Evolutionary conservation across 768 basidiomycete genomes (phyloP), one percentile per base, ranked within the genome.

Genomic region (Coprinopsis cinerea): DNA sequence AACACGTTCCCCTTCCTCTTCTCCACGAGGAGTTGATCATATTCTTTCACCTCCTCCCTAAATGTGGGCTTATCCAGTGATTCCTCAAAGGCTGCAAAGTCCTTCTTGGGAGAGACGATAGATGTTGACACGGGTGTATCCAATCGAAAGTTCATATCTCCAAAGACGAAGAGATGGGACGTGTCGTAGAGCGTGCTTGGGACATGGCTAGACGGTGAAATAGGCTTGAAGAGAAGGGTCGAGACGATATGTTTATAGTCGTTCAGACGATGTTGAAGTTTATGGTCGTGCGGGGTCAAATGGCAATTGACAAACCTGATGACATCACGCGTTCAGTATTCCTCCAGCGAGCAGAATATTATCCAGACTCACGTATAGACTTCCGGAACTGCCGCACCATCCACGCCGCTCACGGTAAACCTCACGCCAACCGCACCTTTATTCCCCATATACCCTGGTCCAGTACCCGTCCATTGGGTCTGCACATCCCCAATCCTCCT

Each of bases 401-500:
- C n/a, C n/a, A n/a, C 73, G n/a, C 73, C 20, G 1, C 20, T 66
- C 18, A 93, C 73, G 43, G 85, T 80, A 64, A 98, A 85, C 34
- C 94, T 77, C 35, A 92, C 74, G 13, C 88, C 93, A 2, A 96
- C 92, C 0, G 91, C 94, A 23, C 92, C 92, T 67, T 98, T 98
- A 70, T 99, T 96, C 4, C 89, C 91, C 88, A 96, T 88, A 56
- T 78, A 83, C 14, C 64, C 76, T 27, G 80, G 83, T 4, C 85
- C 85, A 52, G 72, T 76, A 5, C 88, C 85, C 0, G 83, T 88
- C 82, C 88, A 85, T 49, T 78, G 70, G 41, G 86, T 85, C 59
- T 90, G 74, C 28, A 88, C 79, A 57, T 88, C 78, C 52, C 71
- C 67, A 18, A 86, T 70, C 48, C 68, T 71, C 51, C 82, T 75